phyloP scores from a whole-genome alignment of 2,329 filamentous ascomycete genomes.

The Diaporthe vaccinii region DNA sequence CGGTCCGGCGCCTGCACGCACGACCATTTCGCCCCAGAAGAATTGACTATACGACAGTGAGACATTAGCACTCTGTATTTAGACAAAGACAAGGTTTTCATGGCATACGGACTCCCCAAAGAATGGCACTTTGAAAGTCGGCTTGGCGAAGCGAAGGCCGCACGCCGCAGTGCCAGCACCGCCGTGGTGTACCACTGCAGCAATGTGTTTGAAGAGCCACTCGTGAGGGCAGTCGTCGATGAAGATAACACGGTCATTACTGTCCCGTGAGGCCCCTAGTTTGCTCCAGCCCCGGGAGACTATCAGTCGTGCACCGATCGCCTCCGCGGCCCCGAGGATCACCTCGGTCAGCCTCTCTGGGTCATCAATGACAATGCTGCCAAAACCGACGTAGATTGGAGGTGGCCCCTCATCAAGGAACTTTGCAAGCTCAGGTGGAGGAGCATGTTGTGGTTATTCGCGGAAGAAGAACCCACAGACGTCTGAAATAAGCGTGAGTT shows the following conservation, averaged over 20 bases:
- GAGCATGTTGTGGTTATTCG: slow-evolving; percentile 65
- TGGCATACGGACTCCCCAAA: background rate
- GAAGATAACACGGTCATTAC: slow-evolving; percentile 61
- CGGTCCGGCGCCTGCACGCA: background rate
- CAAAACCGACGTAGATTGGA: slow-evolving; percentile 77
- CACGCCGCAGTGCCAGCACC: slow-evolving; percentile 62
- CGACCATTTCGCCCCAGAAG: slow-evolving; percentile 16
- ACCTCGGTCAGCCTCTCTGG: slow-evolving; percentile 68
- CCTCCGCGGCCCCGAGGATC: slow-evolving; percentile 70
- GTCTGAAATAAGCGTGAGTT: slow-evolving; percentile 41
- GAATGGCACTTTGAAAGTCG: background rate
- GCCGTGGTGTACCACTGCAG: slow-evolving; percentile 73
- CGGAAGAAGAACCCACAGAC: slow-evolving; percentile 75
- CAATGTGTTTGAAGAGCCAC: slow-evolving; percentile 73
- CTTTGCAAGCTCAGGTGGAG: slow-evolving; percentile 63
- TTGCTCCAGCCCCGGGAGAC: slow-evolving; percentile 77
- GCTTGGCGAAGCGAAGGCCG: background rate
- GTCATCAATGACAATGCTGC: slow-evolving; percentile 75
- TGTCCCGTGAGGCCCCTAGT: slow-evolving; percentile 58
- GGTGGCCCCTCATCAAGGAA: slow-evolving; percentile 68
- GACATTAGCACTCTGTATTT: background rate
- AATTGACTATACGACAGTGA: background rate
- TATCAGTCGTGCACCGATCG: slow-evolving; percentile 70
- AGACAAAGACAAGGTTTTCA: fast-evolving
- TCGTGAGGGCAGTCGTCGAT: slow-evolving; percentile 76